Conservation (phyloP, 2,329 filamentous ascomycete species). For the Cytospora mali region DNA sequence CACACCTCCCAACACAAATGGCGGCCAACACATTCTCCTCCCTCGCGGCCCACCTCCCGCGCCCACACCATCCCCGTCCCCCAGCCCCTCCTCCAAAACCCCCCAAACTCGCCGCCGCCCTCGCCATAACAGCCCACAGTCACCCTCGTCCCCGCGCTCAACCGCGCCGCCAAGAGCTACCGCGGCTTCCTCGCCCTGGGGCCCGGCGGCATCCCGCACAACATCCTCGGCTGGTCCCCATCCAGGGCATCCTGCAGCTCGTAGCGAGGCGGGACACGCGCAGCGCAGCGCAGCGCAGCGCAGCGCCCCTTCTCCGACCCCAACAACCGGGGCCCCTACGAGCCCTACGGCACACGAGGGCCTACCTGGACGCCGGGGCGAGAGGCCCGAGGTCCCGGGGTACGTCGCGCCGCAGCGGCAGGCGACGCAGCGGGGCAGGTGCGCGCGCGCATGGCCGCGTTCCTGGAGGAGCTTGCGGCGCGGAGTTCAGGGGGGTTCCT, state of each 20-base stretch:
- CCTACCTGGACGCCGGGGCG: conserved; percentile 34
- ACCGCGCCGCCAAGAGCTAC: conserved; percentile 40
- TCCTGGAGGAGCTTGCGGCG: conserved; percentile 31
- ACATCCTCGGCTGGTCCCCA: conserved; percentile 45
- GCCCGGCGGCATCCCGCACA: conserved; percentile 47
- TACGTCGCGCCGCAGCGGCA: conserved; percentile 46
- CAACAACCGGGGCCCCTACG: conserved; percentile 32
- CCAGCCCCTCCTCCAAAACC: neutral
- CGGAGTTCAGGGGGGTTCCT: conserved; percentile 37
- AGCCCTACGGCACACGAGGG: conserved; percentile 30
- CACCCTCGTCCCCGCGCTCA: conserved; percentile 25
- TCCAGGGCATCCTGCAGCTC: conserved; percentile 39
- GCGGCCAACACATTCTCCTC: conserved; percentile 4
- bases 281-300: conserved; percentile 33
- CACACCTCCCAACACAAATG: neutral
- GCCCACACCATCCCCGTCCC: conserved; percentile 6
- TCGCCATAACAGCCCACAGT: conserved; percentile 16
- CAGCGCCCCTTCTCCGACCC: conserved; percentile 31
- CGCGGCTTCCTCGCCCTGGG: conserved; percentile 45
- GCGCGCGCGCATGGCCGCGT: conserved; percentile 33
- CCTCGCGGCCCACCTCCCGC: conserved; percentile 17
- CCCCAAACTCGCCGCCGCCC: conserved; percentile 12
- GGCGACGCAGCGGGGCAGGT: conserved; percentile 33
- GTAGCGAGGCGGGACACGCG: conserved; percentile 40
- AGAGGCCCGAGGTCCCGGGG: conserved; percentile 39